Conservation (phyloP, 2,329 filamentous ascomycete species). For the Penicillium psychrosexuale region DNA sequence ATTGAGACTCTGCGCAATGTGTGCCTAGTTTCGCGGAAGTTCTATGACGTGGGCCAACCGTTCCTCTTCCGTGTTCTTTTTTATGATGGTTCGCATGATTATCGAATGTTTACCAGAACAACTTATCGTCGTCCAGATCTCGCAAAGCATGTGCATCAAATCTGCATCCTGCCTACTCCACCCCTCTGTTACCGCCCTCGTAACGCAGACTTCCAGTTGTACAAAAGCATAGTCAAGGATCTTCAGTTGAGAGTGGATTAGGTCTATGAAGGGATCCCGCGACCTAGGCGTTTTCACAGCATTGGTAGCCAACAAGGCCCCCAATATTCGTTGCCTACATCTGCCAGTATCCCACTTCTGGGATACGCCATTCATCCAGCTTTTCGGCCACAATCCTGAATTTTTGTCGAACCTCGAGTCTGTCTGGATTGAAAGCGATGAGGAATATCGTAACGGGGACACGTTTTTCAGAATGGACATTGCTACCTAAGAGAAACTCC, state of each 20-base stretch:
- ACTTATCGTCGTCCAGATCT: conserved; percentile 20
- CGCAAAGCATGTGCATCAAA: conserved; percentile 13
- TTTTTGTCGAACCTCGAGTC: conserved; percentile 15
- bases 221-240: conserved; percentile 6
- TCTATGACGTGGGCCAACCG: conserved; percentile 23
- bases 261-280: neutral
- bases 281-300: conserved; percentile 16
- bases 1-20: conserved; percentile 9
- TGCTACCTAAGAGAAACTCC: conserved; percentile 8
- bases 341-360: conserved; percentile 11
- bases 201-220: conserved; percentile 3
- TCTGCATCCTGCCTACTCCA: conserved; percentile 3
- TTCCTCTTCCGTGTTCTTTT: conserved; percentile 19
- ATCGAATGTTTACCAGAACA: conserved; percentile 10
- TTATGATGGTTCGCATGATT: conserved; percentile 6
- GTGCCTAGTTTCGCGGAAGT: conserved; percentile 22
- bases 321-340: conserved; percentile 18
- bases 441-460: neutral
- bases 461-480: conserved; percentile 7
- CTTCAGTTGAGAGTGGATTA: conserved; percentile 18
- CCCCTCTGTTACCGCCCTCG: neutral
- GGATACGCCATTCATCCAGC: conserved; percentile 1
- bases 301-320: conserved; percentile 18
- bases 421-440: conserved; percentile 9
- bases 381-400: conserved; percentile 12